Conservation (phyloP, 2,329 filamentous ascomycete genomes). For the Fusarium brevicatenulatum region DNA sequence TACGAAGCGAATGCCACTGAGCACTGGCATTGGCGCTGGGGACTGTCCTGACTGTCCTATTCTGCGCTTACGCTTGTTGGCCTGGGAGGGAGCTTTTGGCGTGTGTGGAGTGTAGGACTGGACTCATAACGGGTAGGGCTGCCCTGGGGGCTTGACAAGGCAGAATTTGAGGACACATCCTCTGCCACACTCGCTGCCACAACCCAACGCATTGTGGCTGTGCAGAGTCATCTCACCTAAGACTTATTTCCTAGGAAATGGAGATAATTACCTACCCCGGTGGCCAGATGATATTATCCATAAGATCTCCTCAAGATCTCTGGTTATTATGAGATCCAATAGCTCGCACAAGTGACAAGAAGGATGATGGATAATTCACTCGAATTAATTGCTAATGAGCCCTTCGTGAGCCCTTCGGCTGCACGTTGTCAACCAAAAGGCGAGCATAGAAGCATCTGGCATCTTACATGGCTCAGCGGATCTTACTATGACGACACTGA, state of each 20-base stretch:
- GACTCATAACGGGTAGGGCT: slow-evolving; percentile 30
- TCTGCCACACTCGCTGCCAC: slow-evolving; percentile 10
- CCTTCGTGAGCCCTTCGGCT: slow-evolving; percentile 20
- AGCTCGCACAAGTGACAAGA: neutral
- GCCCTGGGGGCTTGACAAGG: slow-evolving; percentile 18
- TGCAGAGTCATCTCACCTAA: slow-evolving; percentile 9
- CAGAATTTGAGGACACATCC: slow-evolving; percentile 19
- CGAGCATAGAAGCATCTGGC: slow-evolving; percentile 2
- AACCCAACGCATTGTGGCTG: slow-evolving; percentile 21
- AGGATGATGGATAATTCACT: slow-evolving; percentile 1
- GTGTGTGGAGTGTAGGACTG: slow-evolving; percentile 19
- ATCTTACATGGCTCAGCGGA: slow-evolving; percentile 23
- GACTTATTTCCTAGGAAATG: neutral
- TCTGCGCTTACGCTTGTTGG: neutral
- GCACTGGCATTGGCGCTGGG: slow-evolving; percentile 3
- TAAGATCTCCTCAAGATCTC: neutral
- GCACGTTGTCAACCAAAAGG: slow-evolving; percentile 26
- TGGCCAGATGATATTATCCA: neutral
- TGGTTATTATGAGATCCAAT: slow-evolving; percentile 5
- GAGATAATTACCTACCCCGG: slow-evolving; percentile 12
- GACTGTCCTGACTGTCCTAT: neutral
- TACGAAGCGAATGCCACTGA: slow-evolving; percentile 37
- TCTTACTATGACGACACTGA: slow-evolving; percentile 37
- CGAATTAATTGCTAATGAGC: neutral
- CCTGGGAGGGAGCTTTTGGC: slow-evolving; percentile 21